Conservation (phyloP, 202 grass and related monocot species). For the Eragrostis tef region DNA sequence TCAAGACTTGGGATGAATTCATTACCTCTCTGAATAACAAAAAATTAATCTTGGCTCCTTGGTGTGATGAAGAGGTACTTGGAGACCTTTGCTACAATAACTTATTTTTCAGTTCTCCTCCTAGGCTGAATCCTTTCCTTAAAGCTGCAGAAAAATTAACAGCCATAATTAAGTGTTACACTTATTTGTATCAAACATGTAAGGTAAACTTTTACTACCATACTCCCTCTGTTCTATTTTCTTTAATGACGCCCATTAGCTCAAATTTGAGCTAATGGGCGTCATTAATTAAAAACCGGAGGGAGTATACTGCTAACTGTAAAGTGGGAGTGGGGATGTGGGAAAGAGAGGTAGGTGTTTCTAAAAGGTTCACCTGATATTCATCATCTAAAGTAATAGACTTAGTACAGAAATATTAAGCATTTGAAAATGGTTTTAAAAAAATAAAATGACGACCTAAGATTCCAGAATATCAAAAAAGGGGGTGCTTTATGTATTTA, state of each 20-base stretch:
- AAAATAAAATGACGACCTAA: not conserved
- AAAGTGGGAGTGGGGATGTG: not conserved
- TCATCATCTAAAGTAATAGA: conserved; percentile 2
- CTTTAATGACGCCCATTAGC: too few relatives aligned
- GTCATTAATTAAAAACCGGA: too few relatives aligned
- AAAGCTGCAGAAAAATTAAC: not conserved
- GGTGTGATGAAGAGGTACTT: conserved; percentile 97
- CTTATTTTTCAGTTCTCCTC: not conserved
- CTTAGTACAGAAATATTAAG: not conserved
- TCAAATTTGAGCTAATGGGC: too few relatives aligned
- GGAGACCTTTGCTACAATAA: not conserved
- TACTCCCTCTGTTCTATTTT: too few relatives aligned
- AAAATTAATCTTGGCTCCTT: conserved; percentile 91
- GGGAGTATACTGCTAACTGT: not conserved
- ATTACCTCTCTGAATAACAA: conserved; percentile 71
- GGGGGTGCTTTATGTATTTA: too few relatives aligned
- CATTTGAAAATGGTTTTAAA: not conserved
- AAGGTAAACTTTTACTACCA: not conserved
- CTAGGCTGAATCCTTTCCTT: not conserved
- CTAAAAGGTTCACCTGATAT: not conserved
- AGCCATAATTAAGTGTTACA: not conserved
- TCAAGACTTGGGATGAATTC: conserved; percentile 88
- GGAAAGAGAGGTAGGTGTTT: not conserved
- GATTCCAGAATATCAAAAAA: not conserved
- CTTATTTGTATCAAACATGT: not conserved